Base-by-base conservation (phyloP, 495 filamentous ascomycete species). In the Friedmanniomyces endolithicus region DNA sequence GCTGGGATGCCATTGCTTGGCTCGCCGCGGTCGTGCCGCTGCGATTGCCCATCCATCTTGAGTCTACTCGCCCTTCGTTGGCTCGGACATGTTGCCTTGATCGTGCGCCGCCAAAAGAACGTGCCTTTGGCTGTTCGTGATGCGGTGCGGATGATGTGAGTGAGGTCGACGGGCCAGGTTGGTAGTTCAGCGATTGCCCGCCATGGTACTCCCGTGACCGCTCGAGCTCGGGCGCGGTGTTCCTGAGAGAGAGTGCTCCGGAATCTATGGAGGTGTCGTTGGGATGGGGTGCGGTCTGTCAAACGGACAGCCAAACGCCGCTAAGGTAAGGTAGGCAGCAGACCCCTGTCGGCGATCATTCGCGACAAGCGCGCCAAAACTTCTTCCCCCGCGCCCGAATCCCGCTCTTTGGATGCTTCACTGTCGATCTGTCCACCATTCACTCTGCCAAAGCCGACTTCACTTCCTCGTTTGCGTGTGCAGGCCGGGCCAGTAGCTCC, bases 241-340 rank as follows among this genome's bases (percentile, higher is more conserved):
- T 8, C 9, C 4, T 33, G 47, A 2, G 9, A 25, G 4, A 33
- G 47, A 3, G 39, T 41, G 39, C 16, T 22, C 16, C 16, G 39
- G 12, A 41, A 14, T n/a, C n/a, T n/a, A n/a, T n/a, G n/a, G n/a
- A n/a, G 16, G 6, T 22, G 39, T 41, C 39, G 39, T 41, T 3
- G 6, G 47, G 34, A 22, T 24, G 46, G 27, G 8, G 19, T 48
- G 6, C 17, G 27, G 46, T 25, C 19, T 11, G n/a, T n/a, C 46
- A 14, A 23, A 48, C 20, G 14, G 12, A 48, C 14, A 11, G 4
- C 17, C 47, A 50, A 34, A 19, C 47, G 11, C 17, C 47, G 47
- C 47, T 50, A n/a, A n/a, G n/a, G n/a, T n/a, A n/a, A n/a, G n/a
- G n/a, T n/a, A 50, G 47, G 47, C 47, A 50, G 29, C 47, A 19